Conservation (phyloP, 768 basidiomycete genomes). For the Gloeostereum incarnatum region DNA sequence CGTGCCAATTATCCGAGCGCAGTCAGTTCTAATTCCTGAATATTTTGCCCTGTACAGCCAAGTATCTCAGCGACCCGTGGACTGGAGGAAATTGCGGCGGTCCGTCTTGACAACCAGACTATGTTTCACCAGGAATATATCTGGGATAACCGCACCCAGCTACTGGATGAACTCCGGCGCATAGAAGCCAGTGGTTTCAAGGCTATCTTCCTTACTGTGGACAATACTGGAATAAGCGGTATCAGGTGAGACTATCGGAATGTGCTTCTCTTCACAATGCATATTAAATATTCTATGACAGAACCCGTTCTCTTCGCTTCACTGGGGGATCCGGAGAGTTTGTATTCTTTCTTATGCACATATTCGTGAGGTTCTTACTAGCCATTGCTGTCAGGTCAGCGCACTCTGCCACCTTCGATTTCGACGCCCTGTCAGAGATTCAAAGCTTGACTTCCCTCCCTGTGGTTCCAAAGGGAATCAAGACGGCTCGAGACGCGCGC, state of each 20-base stretch:
- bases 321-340: conserved; percentile 10
- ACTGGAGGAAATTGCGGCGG: conserved; percentile 17
- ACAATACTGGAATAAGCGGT: conserved; percentile 22
- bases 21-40: neutral
- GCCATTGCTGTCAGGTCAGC: conserved; percentile 10
- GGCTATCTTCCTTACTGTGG: conserved; percentile 24
- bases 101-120: conserved; percentile 11
- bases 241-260: conserved; percentile 5
- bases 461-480: conserved; percentile 19
- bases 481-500: conserved; percentile 20
- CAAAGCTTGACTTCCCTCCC: neutral
- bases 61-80: conserved; percentile 17
- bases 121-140: conserved; percentile 20
- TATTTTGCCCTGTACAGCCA: conserved; percentile 8
- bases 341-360: neutral
- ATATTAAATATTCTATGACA: neutral
- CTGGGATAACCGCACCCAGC: conserved; percentile 7
- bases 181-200: conserved; percentile 19
- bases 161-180: conserved; percentile 15
- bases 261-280: neutral
- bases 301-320: conserved; percentile 13
- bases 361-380: neutral
- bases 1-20: neutral
- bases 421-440: neutral
- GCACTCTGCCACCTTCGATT: conserved; percentile 10